Evolutionary conservation across 2,329 filamentous ascomycete genomes (phyloP), one percentile per base, ranked within the genome.

Genomic region (Hypoxylon sp.): DNA sequence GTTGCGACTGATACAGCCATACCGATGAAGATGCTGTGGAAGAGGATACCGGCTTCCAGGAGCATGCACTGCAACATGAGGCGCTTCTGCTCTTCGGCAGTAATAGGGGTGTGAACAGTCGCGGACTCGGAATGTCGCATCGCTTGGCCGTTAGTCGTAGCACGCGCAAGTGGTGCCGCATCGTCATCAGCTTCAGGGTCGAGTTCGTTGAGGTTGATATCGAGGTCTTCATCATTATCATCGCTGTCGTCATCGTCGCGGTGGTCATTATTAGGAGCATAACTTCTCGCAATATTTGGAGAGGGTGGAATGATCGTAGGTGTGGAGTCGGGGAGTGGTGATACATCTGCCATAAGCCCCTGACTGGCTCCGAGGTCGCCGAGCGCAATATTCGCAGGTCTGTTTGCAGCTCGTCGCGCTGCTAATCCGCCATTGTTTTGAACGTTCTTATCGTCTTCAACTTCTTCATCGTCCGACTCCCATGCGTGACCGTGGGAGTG

Each of bases 1-100:
- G 91, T 93, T 0, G 92, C 89, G 0, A 95, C 92, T 0, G 90
- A 93, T 28, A 95, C 84, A 3, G 92, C 91, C 91, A 94, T 94
- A 65, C 92, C 92, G 70, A 95, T 94, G 73, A 95, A 95, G 56
- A 95, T 84, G 72, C 88, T 91, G 79, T 95, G 92, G 74, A 94
- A 94, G 15, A 95, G 83, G 64, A 95, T 94, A 19, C 92, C 92
- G 0, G 91, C 91, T 78, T 94, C 92, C 2, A 95, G 85, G 22
- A 95, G 83, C 47, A 94, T 80, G 69, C 91, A 94, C 76, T 95
- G 92, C 8, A 94, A 80, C 70, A 94, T 83, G 67, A 90, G 84
- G 10, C 89, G 85, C 71, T 89, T 86, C 62, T 86, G 84, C 77
- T 90, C 82, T 73, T 91, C 83, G 49, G 85, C 74, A 37, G 76